Conservation (phyloP, 345 rosid genomes). For the Draba incana region DNA sequence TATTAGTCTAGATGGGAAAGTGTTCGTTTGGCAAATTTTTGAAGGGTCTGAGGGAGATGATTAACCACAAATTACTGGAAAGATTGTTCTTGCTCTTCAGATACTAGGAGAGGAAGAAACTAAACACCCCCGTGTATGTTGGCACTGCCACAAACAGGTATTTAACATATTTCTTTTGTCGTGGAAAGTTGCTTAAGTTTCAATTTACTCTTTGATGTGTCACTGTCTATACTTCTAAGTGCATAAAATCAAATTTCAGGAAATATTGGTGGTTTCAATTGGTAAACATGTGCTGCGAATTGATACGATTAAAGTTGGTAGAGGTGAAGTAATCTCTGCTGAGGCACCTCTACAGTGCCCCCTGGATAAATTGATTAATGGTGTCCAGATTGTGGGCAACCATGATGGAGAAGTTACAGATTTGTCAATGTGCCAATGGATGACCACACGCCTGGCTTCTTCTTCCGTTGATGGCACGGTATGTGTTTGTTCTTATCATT, state of each 20-base stretch:
- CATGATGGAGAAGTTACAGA: conserved; percentile 94
- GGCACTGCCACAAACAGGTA: conserved; percentile 97
- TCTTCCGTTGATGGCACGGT: conserved; percentile 92
- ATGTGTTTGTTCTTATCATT: conserved; percentile 42
- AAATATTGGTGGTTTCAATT: conserved; percentile 75
- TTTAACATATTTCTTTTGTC: conserved; percentile 46
- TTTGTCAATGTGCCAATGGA: conserved; percentile 94
- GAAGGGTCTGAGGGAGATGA: conserved; percentile 85
- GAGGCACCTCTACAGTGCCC: conserved; percentile 79
- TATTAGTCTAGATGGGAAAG: conserved; percentile 75
- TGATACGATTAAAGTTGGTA: conserved; percentile 75
- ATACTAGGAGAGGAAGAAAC: conserved; percentile 57
- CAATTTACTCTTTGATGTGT: neutral
- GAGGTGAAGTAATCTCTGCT: conserved; percentile 57
- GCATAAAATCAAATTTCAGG: conserved; percentile 47
- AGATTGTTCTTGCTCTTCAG: conserved; percentile 63
- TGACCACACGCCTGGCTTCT: conserved; percentile 79
- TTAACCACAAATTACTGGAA: conserved; percentile 68
- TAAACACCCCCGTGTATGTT: conserved; percentile 79
- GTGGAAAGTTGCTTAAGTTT: neutral
- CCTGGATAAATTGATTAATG: conserved; percentile 65
- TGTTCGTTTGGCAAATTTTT: conserved; percentile 72
- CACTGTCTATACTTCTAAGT: conserved; percentile 17
- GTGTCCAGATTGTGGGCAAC: conserved; percentile 80
- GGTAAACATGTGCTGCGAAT: conserved; percentile 74